Evolutionary conservation across 2,329 filamentous ascomycete genomes (phyloP).

Genomic region (Furcasterigmium furcatum): DNA sequence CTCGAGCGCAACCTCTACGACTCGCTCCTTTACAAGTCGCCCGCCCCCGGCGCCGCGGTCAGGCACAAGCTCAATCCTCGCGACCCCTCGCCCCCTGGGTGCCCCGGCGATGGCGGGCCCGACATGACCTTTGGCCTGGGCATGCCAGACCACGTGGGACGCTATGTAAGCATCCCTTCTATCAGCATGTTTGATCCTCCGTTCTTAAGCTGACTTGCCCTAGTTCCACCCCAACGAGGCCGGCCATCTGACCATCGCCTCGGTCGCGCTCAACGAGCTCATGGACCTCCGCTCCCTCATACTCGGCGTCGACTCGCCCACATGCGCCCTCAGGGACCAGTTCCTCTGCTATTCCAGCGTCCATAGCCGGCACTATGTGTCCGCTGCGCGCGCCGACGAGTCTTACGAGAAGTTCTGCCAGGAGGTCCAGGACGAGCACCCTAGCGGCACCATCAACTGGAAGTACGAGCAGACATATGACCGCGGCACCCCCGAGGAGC

Average conservation of each 20-base stretch:
- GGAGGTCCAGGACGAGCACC: slow-evolving; percentile 9
- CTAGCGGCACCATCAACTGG: slow-evolving; percentile 16
- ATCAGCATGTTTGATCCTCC: not conserved
- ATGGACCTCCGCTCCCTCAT: slow-evolving; percentile 16
- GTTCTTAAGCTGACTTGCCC: not conserved
- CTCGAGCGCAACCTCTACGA: slow-evolving; percentile 15
- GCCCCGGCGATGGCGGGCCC: slow-evolving; percentile 20
- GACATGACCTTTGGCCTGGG: no score
- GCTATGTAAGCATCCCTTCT: slow-evolving; percentile 4
- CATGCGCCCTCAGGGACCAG: slow-evolving; percentile 12
- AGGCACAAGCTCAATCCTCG: slow-evolving; percentile 18
- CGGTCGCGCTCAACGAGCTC: slow-evolving; percentile 16
- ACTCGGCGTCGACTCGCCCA: slow-evolving; percentile 8
- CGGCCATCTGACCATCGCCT: slow-evolving; percentile 22
- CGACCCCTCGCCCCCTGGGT: slow-evolving; percentile 18
- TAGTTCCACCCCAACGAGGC: slow-evolving; percentile 30
- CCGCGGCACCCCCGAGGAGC: slow-evolving; percentile 22
- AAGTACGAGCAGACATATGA: slow-evolving; percentile 16
- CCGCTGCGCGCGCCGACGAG: slow-evolving; percentile 14
- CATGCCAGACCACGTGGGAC: no score
- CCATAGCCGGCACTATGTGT: slow-evolving; percentile 16
- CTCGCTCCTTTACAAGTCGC: slow-evolving; percentile 17
- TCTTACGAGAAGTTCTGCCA: slow-evolving; percentile 23
- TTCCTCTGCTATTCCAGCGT: slow-evolving; percentile 21
- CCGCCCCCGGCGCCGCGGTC: slow-evolving; percentile 15